A percentile compares a stretch with the other conserved stretches of the same genome.
phyloP scores from a whole-genome alignment of 495 filamentous ascomycete species.

The Jackrogersella minutella region DNA sequence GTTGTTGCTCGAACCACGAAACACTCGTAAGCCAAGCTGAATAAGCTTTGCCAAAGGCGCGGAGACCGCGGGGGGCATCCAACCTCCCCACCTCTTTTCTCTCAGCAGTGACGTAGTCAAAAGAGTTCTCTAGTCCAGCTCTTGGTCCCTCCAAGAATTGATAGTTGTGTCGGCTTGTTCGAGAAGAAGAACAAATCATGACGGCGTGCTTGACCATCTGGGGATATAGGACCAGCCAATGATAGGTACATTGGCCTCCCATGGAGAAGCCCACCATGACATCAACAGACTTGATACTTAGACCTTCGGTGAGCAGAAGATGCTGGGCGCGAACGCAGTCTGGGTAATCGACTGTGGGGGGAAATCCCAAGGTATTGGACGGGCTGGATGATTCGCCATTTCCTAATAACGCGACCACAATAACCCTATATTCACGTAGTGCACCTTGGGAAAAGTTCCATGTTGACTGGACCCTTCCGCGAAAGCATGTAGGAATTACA shows the following conservation, averaged over 20 bases:
- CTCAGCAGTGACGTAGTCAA: conserved; percentile 53
- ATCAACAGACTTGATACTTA: conserved; percentile 43
- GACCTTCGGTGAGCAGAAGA: conserved; percentile 37
- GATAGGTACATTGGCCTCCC: conserved; percentile 60
- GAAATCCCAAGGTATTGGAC: conserved; percentile 44
- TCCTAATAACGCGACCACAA: conserved; percentile 50
- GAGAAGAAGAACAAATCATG: conserved; percentile 51
- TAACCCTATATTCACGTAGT: conserved; percentile 46
- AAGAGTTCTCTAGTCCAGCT: conserved; percentile 49
- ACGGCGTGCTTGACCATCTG: conserved; percentile 51
- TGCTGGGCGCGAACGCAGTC: conserved; percentile 50
- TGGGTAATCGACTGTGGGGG: conserved; percentile 42
- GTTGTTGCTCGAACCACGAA: conserved; percentile 53
- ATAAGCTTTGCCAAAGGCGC: conserved; percentile 56
- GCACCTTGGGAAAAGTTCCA: conserved; percentile 47
- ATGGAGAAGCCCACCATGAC: conserved; percentile 57
- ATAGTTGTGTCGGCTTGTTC: conserved; percentile 56
- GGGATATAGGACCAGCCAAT: conserved; percentile 53
- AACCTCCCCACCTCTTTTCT: conserved; percentile 41
- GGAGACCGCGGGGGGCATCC: conserved; percentile 43
- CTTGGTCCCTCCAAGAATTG: conserved; percentile 59
- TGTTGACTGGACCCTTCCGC: conserved; percentile 54
- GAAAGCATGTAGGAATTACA: conserved; percentile 60
- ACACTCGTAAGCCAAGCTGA: conserved; percentile 53
- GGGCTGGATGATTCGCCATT: conserved; percentile 51